A percentile compares a stretch with the other conserved stretches of the same genome.
These are phyloP conservation scores for Malus asiatica DNA, from an alignment of 306 rosid genomes.

Conservation along the genomic window DNA sequence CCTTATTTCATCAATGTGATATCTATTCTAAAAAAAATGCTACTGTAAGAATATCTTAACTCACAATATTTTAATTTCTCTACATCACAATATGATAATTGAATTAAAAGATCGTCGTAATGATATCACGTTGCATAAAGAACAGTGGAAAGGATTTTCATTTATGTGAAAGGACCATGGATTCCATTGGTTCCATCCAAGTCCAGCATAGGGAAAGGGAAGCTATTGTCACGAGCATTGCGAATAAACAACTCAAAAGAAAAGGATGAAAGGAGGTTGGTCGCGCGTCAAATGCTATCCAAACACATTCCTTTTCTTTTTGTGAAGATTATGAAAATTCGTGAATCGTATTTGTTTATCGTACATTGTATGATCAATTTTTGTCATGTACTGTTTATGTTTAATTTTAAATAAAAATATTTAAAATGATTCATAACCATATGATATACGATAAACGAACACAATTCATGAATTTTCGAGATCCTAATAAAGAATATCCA, in stretches of 20 bases:
- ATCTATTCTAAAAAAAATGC: too few relatives aligned
- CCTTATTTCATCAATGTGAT: too few relatives aligned
- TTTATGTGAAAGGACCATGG: not conserved
- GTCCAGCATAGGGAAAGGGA: not conserved
- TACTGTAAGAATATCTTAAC: too few relatives aligned
- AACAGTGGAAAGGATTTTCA: not conserved
- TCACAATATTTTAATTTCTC: too few relatives aligned
- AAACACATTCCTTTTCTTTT: too few relatives aligned
- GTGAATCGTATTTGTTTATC: rapidly evolving
- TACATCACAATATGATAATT: rapidly evolving
- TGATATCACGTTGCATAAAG: too few relatives aligned
- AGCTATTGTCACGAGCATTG: not conserved
- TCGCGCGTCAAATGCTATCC: not conserved
- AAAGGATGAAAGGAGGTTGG: not conserved
- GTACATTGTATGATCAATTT: rapidly evolving
- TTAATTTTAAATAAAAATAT: too few relatives aligned
- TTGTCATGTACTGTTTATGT: too few relatives aligned
- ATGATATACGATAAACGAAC: rapidly evolving
- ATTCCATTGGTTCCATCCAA: not conserved
- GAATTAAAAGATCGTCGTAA: too few relatives aligned
- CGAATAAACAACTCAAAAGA: not conserved
- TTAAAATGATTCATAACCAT: too few relatives aligned
- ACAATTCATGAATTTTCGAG: too few relatives aligned
- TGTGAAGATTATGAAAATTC: rapidly evolving
- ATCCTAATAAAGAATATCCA: too few relatives aligned